Base-by-base conservation (phyloP, 2,329 filamentous ascomycete species). In the Aspergillus sp. region DNA sequence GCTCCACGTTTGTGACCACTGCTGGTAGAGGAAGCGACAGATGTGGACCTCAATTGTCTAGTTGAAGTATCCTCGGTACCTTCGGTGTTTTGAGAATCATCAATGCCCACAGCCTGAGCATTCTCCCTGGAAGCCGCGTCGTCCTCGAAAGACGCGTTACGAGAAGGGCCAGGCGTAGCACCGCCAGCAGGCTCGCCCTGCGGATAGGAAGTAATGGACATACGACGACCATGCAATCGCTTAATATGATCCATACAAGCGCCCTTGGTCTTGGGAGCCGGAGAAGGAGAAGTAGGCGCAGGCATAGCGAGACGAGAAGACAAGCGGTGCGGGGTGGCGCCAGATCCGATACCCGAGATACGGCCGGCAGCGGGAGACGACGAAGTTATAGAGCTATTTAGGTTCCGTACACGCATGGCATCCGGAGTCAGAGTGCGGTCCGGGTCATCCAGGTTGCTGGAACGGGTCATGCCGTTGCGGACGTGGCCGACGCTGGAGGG, bases 1-100 rank as follows among this genome's bases (percentile, higher is more conserved):
- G 35, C 32, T 10, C 41, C 33, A 35, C 50, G 50, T 39, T 52
- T 52, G 27, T 42, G 48, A 28, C 43, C 27, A 5, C 12, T 19
- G 27, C 12, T 27, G 12, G 19, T 39, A 39, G 12, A 26, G 12
- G 19, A 26, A 39, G 36, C 26, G 9, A 26, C 36, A 27, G 36
- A 27, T 2, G 5, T 39, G 19, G 26, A 7, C 34, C 34, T 36
- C 6, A n/a, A n/a, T 7, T n/a, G n/a, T 19, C 3, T 36, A 36
- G 1, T 36, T 19, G 5, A n/a, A 36, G n/a, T 19, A 19, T 19
- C 19, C 19, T 19, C 10, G n/a, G n/a, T 36, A 19, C 6, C 6
- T 12, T 36, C n/a, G 34, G n/a, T n/a, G 6, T 36, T 5, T 36
- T 36, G n/a, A 7, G 34, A 7, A n/a, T n/a, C 34, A 19, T 36